Evolutionary conservation across 2,329 filamentous ascomycete species (phyloP).

Genomic region (Colletotrichum sublineola): DNA sequence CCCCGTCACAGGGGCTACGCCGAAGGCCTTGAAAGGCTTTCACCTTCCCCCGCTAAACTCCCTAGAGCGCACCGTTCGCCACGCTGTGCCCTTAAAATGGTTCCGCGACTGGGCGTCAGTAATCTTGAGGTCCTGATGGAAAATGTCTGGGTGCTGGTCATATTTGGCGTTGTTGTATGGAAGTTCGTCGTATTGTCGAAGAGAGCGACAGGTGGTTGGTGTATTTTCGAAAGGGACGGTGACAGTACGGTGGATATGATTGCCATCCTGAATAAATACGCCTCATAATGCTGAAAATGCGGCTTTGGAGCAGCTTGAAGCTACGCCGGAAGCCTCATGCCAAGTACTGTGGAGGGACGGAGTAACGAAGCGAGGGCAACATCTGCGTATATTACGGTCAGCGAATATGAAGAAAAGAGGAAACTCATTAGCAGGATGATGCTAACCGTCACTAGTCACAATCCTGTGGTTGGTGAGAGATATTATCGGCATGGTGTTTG

Average conservation of each 20-base stretch:
- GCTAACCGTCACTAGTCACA: too few relatives aligned
- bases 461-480: too few relatives aligned
- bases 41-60: too few relatives aligned
- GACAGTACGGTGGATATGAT: constrained; percentile 73
- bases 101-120: constrained; percentile 71
- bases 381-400: too few relatives aligned
- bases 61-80: too few relatives aligned
- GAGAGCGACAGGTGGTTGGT: constrained; percentile 79
- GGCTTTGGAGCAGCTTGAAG: constrained; percentile 24
- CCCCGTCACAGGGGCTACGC: constrained; percentile 73
- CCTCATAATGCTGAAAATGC: neutral
- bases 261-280: constrained; percentile 44
- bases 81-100: too few relatives aligned
- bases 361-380: too few relatives aligned
- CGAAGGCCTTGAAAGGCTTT: too few relatives aligned
- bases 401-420: too few relatives aligned
- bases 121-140: constrained; percentile 84
- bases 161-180: constrained; percentile 95
- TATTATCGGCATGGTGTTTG: too few relatives aligned
- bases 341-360: too few relatives aligned
- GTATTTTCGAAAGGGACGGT: constrained; percentile 88
- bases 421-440: too few relatives aligned
- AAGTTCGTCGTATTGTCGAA: constrained; percentile 79
- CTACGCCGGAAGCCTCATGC: constrained; percentile 32
- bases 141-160: constrained; percentile 99